Base-by-base conservation (phyloP, 768 basidiomycete genomes). In the Psilocybe tampanensis region DNA sequence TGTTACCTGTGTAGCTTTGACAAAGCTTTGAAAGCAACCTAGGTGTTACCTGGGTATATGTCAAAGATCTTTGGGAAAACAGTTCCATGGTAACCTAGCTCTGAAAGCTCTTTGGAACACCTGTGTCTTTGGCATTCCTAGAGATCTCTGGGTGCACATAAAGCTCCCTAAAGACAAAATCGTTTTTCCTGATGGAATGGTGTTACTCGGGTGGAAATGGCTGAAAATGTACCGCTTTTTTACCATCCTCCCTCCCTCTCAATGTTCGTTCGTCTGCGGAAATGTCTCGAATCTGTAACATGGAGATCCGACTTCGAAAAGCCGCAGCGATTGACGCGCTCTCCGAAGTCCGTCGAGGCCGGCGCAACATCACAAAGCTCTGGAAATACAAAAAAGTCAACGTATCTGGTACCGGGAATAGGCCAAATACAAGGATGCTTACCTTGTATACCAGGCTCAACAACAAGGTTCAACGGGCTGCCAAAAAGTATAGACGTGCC, bases 361-460 rank as follows among this genome's bases (percentile, higher is more conserved):
- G 43, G 3, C 60, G 54, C 0, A 56, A 63, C n/a, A 60, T 60
- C 0, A 50, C 44, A 0, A 56, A 62, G 5, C 55, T 69, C 15
- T 58, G 60, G 55, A 44, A 54, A 26, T 66, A 64, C 65, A 69
- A 68, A 53, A 59, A 60, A 32, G 13, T 61, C 4, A 60, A 71
- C 45, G 52, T 67, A 7, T 48, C 48, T 8, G 62, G 66, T 13
- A 57, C 55, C 0, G 64, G 69, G 8, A 64, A 69, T 33, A 26
- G 55, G n/a, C 53, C 60, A 2, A 66, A 65, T 39, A 71, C 69
- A 3, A 34, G 61, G 1, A 47, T 66, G 9, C 23, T 59, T 4
- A 59, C 59, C 3, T 12, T 63, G 4, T 56, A 68, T 32, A 64
- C 44, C 8, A 56, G 54, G 1, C 24, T 64, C 19, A 34, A 59